Conservation (phyloP, 2,329 filamentous ascomycete species). For the Aspergillus neotritici region DNA sequence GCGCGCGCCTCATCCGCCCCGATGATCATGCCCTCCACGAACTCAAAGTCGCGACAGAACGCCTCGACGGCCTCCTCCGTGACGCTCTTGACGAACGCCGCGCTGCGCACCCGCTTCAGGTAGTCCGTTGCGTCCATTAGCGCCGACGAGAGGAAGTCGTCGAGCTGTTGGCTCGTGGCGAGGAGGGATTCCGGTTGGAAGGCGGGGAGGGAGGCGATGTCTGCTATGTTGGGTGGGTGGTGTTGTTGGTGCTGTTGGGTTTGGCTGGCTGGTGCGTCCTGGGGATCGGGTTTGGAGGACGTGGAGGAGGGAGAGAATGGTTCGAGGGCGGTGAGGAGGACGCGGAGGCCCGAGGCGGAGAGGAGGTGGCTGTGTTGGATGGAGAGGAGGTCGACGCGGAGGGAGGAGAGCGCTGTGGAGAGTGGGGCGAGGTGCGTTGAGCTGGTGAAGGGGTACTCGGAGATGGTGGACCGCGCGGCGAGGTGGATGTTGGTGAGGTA, state of each 20-base stretch:
- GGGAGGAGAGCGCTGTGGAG: conserved; percentile 48
- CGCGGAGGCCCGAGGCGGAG: conserved; percentile 64
- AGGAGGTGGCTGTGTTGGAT: conserved; percentile 70
- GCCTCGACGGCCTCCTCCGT: conserved; percentile 75
- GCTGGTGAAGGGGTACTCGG: conserved; percentile 55
- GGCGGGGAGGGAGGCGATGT: conserved; percentile 49
- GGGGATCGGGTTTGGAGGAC: conserved; percentile 13
- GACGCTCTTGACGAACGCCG: conserved; percentile 64
- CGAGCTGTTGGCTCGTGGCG: conserved; percentile 67
- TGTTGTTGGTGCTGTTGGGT: conserved; percentile 18
- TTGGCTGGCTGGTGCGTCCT: conserved; percentile 4
- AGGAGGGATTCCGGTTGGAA: conserved; percentile 59
- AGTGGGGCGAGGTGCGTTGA: conserved; percentile 51
- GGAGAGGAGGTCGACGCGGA: conserved; percentile 52
- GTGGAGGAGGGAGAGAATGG: conserved; percentile 27
- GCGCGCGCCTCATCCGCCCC: conserved; percentile 51
- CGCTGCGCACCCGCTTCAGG: conserved; percentile 66
- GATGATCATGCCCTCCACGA: conserved; percentile 57
- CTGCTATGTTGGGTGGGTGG: conserved; percentile 46
- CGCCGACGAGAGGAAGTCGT: conserved; percentile 87
- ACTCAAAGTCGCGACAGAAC: conserved; percentile 82
- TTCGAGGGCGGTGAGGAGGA: conserved; percentile 56
- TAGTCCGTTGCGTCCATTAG: conserved; percentile 87
- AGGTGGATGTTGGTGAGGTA: conserved; percentile 46
- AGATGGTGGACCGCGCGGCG: conserved; percentile 34